A percentile compares a stretch with the other conserved stretches of the same genome.
phyloP scores from a whole-genome alignment of 768 basidiomycete genomes.

The Boletus sp. region DNA sequence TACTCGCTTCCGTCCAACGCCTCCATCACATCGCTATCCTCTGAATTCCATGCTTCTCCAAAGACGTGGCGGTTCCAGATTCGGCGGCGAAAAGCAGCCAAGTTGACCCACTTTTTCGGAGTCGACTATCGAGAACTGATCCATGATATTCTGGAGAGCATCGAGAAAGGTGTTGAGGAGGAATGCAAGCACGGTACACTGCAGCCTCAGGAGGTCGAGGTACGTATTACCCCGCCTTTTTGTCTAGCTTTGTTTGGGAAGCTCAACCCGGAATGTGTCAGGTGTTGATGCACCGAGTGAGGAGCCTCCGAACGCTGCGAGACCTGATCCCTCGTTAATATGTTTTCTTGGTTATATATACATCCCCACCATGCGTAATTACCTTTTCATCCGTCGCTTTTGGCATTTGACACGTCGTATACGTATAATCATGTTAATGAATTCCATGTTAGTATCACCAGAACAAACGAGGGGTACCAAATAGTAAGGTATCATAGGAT shows the following conservation, averaged over 20 bases:
- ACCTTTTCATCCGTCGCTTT: background rate
- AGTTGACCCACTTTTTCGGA: slow-evolving; percentile 84
- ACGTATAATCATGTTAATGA: slow-evolving; percentile 20
- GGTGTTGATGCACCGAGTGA: slow-evolving; percentile 45
- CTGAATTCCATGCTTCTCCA: slow-evolving; percentile 43
- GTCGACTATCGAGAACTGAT: slow-evolving; percentile 80
- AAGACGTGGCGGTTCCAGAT: slow-evolving; percentile 54
- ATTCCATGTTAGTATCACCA: slow-evolving; percentile 15
- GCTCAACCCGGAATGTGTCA: slow-evolving; percentile 26
- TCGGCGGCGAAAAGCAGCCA: slow-evolving; percentile 72
- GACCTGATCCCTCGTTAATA: slow-evolving; percentile 13
- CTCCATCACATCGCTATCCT: slow-evolving; percentile 57
- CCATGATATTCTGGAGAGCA: slow-evolving; percentile 73
- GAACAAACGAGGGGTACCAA: background rate
- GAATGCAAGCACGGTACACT: slow-evolving; percentile 64
- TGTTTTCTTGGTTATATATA: slow-evolving; percentile 4
- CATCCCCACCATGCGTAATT: background rate
- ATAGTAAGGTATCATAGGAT: slow-evolving; percentile 43
- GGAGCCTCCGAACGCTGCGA: slow-evolving; percentile 26
- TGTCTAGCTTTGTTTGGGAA: background rate
- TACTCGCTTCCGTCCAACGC: slow-evolving; percentile 65
- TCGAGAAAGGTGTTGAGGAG: slow-evolving; percentile 71
- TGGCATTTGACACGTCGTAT: slow-evolving; percentile 6
- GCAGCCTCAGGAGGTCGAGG: slow-evolving; percentile 68
- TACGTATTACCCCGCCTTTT: slow-evolving; percentile 31